Base-by-base conservation (phyloP, 805 yeast genomes). In the Tetrapisispora nanseiensis region DNA sequence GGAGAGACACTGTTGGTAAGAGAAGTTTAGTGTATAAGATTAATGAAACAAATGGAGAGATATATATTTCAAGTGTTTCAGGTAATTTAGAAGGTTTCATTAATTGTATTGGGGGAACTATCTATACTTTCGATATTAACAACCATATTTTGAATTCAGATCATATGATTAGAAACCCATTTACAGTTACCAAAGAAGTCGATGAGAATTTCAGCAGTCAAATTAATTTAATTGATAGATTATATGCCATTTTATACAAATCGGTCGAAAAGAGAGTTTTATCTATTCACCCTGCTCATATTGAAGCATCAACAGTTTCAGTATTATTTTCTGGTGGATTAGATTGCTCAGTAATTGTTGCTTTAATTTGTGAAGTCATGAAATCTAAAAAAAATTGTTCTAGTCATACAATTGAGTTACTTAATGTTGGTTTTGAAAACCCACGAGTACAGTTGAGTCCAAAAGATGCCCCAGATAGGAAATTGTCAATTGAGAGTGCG, bases 301-400 rank as follows among this genome's bases (percentile, higher is more conserved):
- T 59, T 10, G 59, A 59, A 33, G 57, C 63, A 39, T 53, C 56
- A 9, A 59, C 64, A 7, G 61, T 80, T 33, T 82, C 83, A 0
- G 67, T 92, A 0, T 62, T 92, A 26, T 92, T 89, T 56, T 86
- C 96, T 34, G 99, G 99, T 2, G 99, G 99, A 0, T 67, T 92
- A 4, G 99, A 92, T 56, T 92, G 98, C 59, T 81, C 97, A 0
- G 62, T 90, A 0, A 54, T 92, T 20, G 87, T 94, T 0, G 75
- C 78, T 0, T 38, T 81, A 3, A 47, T 62, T 10, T 61, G 63
- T 45, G 49, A 51, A 38, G 61, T 29, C 53, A 63, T 50, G n/a
- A 13, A 30, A n/a, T 28, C n/a, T 43, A 18, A 60, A 55, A 4
- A 22, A 0, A 32, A 47, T 2, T 39, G 42, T 9, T 36, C 47